Percentiles rank a stretch among this genome's conserved stretches.
Evolutionary conservation across 148 eudicot species (phyloP).

Genomic region (Vaccinium vitisidaea): DNA sequence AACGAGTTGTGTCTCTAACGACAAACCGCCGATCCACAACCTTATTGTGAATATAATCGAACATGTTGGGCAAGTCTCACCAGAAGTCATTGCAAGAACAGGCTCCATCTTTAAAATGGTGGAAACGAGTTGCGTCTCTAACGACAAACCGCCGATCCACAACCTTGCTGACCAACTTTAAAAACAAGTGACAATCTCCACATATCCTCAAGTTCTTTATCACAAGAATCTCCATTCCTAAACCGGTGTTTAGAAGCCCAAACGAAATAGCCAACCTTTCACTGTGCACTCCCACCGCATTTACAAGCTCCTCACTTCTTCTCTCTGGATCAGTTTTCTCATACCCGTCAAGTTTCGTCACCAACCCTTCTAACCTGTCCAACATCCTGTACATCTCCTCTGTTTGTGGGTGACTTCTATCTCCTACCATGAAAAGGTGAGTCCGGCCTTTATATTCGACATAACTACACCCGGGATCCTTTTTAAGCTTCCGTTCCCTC

Average conservation of each 20-base stretch:
- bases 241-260: conserved; percentile 43
- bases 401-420: conserved; percentile 55
- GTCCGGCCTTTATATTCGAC: conserved; percentile 53
- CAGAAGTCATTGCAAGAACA: conserved; percentile 84
- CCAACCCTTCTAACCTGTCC: conserved; percentile 42
- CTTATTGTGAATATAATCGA: conserved; percentile 16
- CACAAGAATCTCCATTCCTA: conserved; percentile 58
- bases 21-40: conserved; percentile 51
- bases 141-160: conserved; percentile 53
- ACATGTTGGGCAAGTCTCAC: conserved; percentile 26
- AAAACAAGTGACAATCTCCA: conserved; percentile 68
- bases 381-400: conserved; percentile 52
- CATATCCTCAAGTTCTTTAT: conserved; percentile 80
- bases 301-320: conserved; percentile 26
- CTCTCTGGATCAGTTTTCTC: conserved; percentile 20
- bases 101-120: conserved; percentile 62
- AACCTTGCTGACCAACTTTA: conserved; percentile 59
- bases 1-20: conserved; percentile 78
- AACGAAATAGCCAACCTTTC: conserved; percentile 76
- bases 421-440: conserved; percentile 74
- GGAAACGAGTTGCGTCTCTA: conserved; percentile 84
- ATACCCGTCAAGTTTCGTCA: conserved; percentile 21
- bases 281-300: conserved; percentile 54
- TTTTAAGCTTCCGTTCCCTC: conserved; percentile 58
- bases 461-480: conserved; percentile 75